Percentiles rank a stretch among this genome's conserved stretches.
phyloP scores from a whole-genome alignment of 108 stramenopile genomes.

The Cylindrotheca fusiformis region DNA sequence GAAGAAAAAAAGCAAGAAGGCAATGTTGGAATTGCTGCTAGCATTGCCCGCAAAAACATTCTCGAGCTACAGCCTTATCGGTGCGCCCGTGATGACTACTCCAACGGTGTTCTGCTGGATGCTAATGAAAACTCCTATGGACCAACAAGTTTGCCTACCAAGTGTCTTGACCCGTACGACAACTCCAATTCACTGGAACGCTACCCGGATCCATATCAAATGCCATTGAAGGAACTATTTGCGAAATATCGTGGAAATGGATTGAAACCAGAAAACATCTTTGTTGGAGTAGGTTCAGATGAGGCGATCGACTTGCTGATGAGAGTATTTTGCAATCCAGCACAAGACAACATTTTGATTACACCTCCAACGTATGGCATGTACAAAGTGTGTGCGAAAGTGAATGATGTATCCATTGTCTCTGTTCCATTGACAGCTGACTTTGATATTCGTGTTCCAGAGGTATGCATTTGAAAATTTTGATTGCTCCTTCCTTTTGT shows the following conservation, averaged over 20 bases:
- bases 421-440: slow-evolving; percentile 72
- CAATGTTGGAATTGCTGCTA: slow-evolving; percentile 43
- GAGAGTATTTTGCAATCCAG: slow-evolving; percentile 92
- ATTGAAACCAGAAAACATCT: slow-evolving; percentile 81
- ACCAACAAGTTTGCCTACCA: slow-evolving; percentile 63
- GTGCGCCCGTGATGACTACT: slow-evolving; percentile 96
- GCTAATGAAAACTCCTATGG: slow-evolving; percentile 96
- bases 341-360: slow-evolving; percentile 74
- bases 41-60: slow-evolving; percentile 90
- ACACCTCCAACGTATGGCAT: slow-evolving; percentile 97
- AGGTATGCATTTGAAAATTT: slow-evolving; percentile 40
- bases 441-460: slow-evolving; percentile 68
- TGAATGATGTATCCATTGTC: slow-evolving; percentile 86
- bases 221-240: slow-evolving; percentile 67
- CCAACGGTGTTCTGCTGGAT: slow-evolving; percentile 86
- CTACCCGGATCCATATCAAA: slow-evolving; percentile 93
- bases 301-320: slow-evolving; percentile 96
- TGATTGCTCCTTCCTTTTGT: not conserved
- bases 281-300: slow-evolving; percentile 95
- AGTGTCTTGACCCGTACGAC: slow-evolving; percentile 58
- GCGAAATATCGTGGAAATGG: slow-evolving; percentile 62
- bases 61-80: slow-evolving; percentile 89
- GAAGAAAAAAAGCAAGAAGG: not conserved
- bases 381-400: slow-evolving; percentile 96
- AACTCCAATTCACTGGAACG: slow-evolving; percentile 71